Evolutionary conservation across 164 flowering plant species (phyloP), one percentile per base, ranked within the genome.

Genomic region (Umbellularia californica): DNA sequence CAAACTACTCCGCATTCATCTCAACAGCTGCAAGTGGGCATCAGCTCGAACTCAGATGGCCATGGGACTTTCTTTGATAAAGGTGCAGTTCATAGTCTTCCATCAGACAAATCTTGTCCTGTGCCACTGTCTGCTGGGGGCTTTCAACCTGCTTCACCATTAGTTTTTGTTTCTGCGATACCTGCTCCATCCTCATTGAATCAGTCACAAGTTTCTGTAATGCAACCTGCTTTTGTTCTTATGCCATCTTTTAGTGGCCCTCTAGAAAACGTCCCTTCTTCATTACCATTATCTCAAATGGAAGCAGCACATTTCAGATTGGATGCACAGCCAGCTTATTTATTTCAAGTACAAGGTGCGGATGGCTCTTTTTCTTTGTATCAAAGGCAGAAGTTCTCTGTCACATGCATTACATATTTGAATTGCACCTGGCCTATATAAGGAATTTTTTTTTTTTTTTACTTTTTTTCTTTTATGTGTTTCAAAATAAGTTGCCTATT

Each of bases 151-250:
- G 76, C 82, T 71, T 72, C 84, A 47, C 76, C 89, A 75, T 64
- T 74, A 15, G 85, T 68, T 68, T 83, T 81, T 82, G 85, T 83
- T 73, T 72, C 86, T 74, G 69, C 87, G 15, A 71, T 76, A 70
- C 68, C 74, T 70, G 76, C 91, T 68, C 67, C 82, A 67, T 70
- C 90, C 15, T 51, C 80, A 63, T 78, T 83, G 66, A 78, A 79
- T 84, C 90, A 80, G 58, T 74, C 76, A 70, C 80, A 84, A 13
- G 72, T 79, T 28, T 85, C 79, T 81, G 90, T 87, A 76, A 83
- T 79, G 50, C 88, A 83, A 69, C 58, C 83, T 52, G 76, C 87
- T 17, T 47, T 74, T 19, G 80, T 65, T 41, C 74, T 88, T 51
- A 76, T 72, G 82, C 81, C 80, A 52, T 69, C 81, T 28, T 67